Percentiles rank a stretch among this genome's conserved stretches.
Conservation (phyloP, 2,329 filamentous ascomycete species). For the Monosporascus sp. region DNA sequence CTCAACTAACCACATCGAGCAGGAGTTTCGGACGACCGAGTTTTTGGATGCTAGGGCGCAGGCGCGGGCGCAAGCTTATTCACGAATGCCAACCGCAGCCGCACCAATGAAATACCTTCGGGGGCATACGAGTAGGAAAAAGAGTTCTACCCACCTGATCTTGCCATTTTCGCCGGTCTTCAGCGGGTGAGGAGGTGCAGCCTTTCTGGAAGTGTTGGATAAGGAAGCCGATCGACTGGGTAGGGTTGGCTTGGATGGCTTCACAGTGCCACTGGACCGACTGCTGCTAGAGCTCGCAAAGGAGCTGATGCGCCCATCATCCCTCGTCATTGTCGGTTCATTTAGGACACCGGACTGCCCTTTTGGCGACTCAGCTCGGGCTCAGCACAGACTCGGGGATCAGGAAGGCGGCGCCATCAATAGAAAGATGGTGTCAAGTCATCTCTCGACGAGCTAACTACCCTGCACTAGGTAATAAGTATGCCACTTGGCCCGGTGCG, state of each 20-base stretch:
- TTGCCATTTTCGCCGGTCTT: conserved; percentile 51
- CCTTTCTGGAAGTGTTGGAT: conserved; percentile 23
- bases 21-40: not conserved
- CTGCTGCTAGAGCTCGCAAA: conserved; percentile 63
- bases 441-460: conserved; percentile 7
- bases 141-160: conserved; percentile 35
- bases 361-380: not conserved
- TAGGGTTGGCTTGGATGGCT: conserved; percentile 44
- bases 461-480: not conserved
- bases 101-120: not conserved
- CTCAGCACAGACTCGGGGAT: conserved; percentile 2
- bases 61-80: not conserved
- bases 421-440: conserved; percentile 9
- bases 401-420: conserved; percentile 25
- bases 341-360: not conserved
- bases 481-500: not conserved
- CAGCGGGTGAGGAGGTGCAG: conserved; percentile 43
- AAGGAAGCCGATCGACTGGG: conserved; percentile 28
- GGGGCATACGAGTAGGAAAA: conserved; percentile 3
- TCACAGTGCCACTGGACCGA: conserved; percentile 62
- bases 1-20: not conserved
- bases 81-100: not conserved
- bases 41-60: not conserved
- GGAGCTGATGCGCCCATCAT: conserved; percentile 65
- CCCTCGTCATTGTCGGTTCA: conserved; percentile 60